Evolutionary conservation across 176 grass and related monocot genomes (phyloP), one percentile per base, ranked within the genome.

Genomic region (Oryza glumipatula): DNA sequence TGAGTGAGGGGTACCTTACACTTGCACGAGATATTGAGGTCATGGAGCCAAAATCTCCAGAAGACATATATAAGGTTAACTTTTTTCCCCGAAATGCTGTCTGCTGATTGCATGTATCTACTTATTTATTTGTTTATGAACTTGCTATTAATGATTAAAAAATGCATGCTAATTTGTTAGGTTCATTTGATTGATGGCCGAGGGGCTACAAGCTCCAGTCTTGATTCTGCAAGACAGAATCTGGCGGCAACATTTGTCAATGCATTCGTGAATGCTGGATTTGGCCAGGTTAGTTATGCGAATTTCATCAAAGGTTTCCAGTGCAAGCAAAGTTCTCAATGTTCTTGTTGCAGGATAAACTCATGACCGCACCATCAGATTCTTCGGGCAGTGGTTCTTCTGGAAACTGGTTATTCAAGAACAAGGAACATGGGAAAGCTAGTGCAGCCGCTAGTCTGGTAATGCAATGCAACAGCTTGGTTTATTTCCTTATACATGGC

Each of bases 211-310:
- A 95, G 86, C 79, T 91, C 93, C 47, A 94, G 76, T 77, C 81
- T 92, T 84, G 92, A 94, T 89, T 94, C 92, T 23, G 92, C 92
- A n/a, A 73, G 92, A 78, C 92, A 94, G 77, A 94, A 94, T 85
- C 77, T 94, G 63, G 92, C 92, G 0, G 92, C 92, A 5, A 94
- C 92, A 26, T 94, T 94, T 68, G 92, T 92, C 49, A 94, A 94
- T 87, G 92, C 92, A 79, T 94, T 94, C 76, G 92, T 94, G 30
- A 94, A 94, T 83, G 92, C 92, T 85, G 92, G 92, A 68, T 94
- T 94, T 85, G 89, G 92, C 76, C 89, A 92, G 89, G 89, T 94
- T 85, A 35, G 65, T 78, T 32, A 38, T 46, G 56, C 9, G 19
- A 72, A 88, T n/a, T 21, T 54, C 71, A 15, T 80, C 39, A 36